Evolutionary conservation across 169 alveolate species (phyloP), one percentile per base, ranked within the genome.

Genomic region (Babesia ovis): DNA sequence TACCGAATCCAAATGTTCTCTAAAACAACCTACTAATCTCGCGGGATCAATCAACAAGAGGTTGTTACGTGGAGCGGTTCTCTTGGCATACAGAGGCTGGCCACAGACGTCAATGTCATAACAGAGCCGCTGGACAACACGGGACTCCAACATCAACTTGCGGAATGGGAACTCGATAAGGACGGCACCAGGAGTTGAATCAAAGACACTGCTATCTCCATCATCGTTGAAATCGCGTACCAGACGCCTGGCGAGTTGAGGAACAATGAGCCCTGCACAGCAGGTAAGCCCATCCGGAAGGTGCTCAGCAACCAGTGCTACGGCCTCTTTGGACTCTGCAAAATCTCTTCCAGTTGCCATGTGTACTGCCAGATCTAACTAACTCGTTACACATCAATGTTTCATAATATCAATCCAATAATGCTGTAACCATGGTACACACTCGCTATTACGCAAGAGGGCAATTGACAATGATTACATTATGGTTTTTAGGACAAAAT

Each of bases 161-260:
- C 85, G 70, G 48, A 81, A 60, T 4, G 89, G 84, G 12, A 81
- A 20, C 42, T 81, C 89, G 35, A 81, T 62, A 5, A 81, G 51
- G 39, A 79, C 46, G n/a, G 87, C 67, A 1, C 51, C 70, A 0
- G 59, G 31, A 18, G 56, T 42, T 2, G 42, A n/a, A 4, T 53
- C 64, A n/a, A 79, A 55, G 6, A 79, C 67, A 1, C 83, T 71
- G 16, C 31, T 18, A 1, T 50, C 67, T 12, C 58, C 68, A 31
- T 69, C 77, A 57, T 39, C 76, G 3, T 43, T 75, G 22, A 56
- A 53, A 22, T 79, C 87, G 34, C 56, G 55, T 8, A 69, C 87
- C 31, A 69, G 39, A 11, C 79, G 64, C 60, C 87, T 68, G 8
- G 87, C 74, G 14, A 37, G 27, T 29, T 79, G 87, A 1, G 87